Evolutionary conservation across 768 basidiomycete genomes (phyloP), one percentile per base, ranked within the genome.

Genomic region (Boletus tylopilopsis): DNA sequence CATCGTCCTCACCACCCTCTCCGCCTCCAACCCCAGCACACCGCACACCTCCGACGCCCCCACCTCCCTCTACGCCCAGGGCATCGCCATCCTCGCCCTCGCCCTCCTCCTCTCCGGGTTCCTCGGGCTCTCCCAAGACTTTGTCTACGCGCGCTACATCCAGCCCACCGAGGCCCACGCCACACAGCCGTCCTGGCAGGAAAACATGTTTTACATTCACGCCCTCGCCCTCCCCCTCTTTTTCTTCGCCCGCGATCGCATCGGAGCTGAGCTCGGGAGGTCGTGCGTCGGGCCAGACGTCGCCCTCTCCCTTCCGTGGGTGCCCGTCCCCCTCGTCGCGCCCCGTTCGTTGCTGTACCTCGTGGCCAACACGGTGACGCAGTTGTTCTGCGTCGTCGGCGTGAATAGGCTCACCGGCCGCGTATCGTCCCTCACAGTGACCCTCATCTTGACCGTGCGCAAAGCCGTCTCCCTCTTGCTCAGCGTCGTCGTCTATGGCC

Each of bases 161-260:
- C 58, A 51, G 10, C 50, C 59, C 11, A 21, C 51, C 53, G 74
- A 38, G 47, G 29, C 29, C 36, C 45, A 53, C 33, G 33, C 34
- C n/a, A 35, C 50, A n/a, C 56, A 57, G 36, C 57, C 67, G 0
- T 66, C 79, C 37, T 96, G 94, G 94, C 81, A 87, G 61, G 94
- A 96, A 69, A 85, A 82, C 42, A 82, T 97, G 80, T 97, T 95
- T 71, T 97, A 93, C 71, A 76, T 90, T 19, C 90, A 93, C 67
- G 81, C 85, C 60, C 78, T 92, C 45, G 80, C 84, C 12, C 74
- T 93, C 12, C 90, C 89, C 6, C 76, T 91, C 74, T 92, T 93
- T 71, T 51, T 77, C 50, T 79, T 80, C 48, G 71, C 88, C 33
- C 70, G 80, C 1, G 58, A 71, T 18, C 79, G 79, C 59, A 72